Evolutionary conservation across 768 basidiomycete species (phyloP).

Genomic region (Lepiota brunneoincarnata): DNA sequence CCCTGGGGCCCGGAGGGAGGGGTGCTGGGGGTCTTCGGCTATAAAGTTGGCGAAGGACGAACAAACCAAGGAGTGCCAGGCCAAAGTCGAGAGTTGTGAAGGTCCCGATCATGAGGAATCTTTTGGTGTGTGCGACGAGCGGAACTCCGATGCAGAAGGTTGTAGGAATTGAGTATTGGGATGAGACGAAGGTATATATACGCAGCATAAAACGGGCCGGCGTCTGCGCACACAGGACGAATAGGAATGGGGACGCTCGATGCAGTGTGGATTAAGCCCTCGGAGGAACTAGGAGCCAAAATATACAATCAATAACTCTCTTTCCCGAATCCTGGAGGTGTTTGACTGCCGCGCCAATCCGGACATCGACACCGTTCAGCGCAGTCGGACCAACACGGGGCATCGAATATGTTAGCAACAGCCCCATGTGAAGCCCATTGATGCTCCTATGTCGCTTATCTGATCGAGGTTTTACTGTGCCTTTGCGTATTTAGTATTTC

Average conservation of each 20-base stretch:
- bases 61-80: slow-evolving; percentile 13
- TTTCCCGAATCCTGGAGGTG: not conserved
- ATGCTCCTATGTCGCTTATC: no score
- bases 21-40: slow-evolving; percentile 15
- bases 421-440: not conserved
- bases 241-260: not conserved
- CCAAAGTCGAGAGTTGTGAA: slow-evolving; percentile 17
- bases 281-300: slow-evolving; percentile 9
- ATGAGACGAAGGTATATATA: slow-evolving; percentile 5
- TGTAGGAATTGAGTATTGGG: no score
- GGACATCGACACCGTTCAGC: not conserved
- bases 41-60: slow-evolving; percentile 19
- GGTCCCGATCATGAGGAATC: slow-evolving; percentile 9
- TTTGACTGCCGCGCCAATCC: not conserved
- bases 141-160: not conserved
- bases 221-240: not conserved
- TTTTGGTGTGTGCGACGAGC: not conserved
- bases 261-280: slow-evolving; percentile 14
- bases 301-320: not conserved
- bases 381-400: not conserved
- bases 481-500: no score
- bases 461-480: no score
- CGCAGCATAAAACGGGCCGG: not conserved
- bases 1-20: slow-evolving; percentile 46
- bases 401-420: no score